These are phyloP conservation scores for Metarhizium anisopliae DNA, from an alignment of 2,329 filamentous ascomycete species.

Conservation along the genomic window DNA sequence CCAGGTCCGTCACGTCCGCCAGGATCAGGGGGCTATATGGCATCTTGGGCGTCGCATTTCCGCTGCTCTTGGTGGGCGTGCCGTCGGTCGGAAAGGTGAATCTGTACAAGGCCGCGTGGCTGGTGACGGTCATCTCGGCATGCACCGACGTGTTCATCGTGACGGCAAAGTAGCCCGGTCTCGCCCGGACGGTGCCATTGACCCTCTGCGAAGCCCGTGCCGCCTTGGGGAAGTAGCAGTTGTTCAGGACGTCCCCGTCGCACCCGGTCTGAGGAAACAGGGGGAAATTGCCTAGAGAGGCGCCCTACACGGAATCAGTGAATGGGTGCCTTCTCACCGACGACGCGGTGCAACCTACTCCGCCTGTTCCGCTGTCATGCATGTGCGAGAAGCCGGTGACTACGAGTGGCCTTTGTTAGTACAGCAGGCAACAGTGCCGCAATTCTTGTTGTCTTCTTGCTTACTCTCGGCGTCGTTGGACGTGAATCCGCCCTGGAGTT, in stretches of 20 bases:
- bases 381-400: conserved; percentile 44
- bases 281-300: conserved; percentile 43
- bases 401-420: not conserved
- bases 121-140: conserved; percentile 54
- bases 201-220: conserved; percentile 38
- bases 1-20: conserved; percentile 49
- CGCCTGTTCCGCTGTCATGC: conserved; percentile 31
- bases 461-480: conserved; percentile 26
- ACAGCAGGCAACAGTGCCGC: not conserved
- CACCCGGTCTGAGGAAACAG: conserved; percentile 40
- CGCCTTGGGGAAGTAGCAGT: conserved; percentile 43
- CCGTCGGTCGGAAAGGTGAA: conserved; percentile 43
- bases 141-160: conserved; percentile 45
- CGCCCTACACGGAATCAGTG: conserved; percentile 14
- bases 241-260: conserved; percentile 30
- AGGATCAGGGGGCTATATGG: conserved; percentile 41
- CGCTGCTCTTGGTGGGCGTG: conserved; percentile 9
- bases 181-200: conserved; percentile 42
- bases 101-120: conserved; percentile 51
- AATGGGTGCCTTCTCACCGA: not conserved
- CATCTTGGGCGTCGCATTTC: conserved; percentile 2
- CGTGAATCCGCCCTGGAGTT: conserved; percentile 42
- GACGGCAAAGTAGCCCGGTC: conserved; percentile 54
- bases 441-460: too few relatives aligned
- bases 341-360: conserved; percentile 5